Evolutionary conservation across 1,284 basidiomycete species (phyloP).

Genomic region (Athelia sp.): DNA sequence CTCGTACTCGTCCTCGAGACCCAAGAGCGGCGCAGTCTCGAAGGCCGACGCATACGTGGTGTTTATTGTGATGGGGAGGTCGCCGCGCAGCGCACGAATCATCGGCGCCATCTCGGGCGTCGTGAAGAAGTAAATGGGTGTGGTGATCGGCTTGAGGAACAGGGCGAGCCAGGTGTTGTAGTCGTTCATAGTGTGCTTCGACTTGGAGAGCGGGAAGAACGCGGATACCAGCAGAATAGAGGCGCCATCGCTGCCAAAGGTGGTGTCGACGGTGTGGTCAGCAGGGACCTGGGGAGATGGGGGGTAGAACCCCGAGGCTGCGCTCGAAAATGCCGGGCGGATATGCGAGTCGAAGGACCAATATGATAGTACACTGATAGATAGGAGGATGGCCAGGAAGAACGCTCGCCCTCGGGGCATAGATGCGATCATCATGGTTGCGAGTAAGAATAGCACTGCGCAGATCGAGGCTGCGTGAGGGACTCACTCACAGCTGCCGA

Average conservation of each 20-base stretch:
- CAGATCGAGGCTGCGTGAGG: too few species aligned
- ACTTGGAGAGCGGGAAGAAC: conserved; percentile 42
- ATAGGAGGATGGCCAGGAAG: not conserved
- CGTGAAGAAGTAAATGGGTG: conserved; percentile 49
- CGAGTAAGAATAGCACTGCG: too few species aligned
- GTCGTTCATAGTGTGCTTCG: conserved; percentile 42
- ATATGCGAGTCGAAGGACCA: not conserved
- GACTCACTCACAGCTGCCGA: too few species aligned
- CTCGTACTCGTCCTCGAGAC: conserved; percentile 28
- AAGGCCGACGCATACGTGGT: conserved; percentile 41
- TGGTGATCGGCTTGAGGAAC: conserved; percentile 37
- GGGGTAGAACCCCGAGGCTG: not conserved
- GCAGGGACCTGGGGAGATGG: not conserved
- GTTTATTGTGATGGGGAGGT: conserved; percentile 35
- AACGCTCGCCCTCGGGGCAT: not conserved
- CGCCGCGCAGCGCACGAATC: conserved; percentile 24
- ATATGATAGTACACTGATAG: not conserved
- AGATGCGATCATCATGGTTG: too few species aligned
- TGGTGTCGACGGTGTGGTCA: not conserved
- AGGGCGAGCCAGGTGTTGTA: conserved; percentile 36
- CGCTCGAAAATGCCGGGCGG: not conserved
- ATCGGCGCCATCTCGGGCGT: conserved; percentile 32
- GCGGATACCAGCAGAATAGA: conserved; percentile 46
- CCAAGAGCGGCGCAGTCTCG: conserved; percentile 37
- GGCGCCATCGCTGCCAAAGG: not conserved